Percentiles rank a stretch among this genome's conserved stretches.
Evolutionary conservation across 306 rosid genomes (phyloP).

Genomic region (Gynostemma pentaphyllum): DNA sequence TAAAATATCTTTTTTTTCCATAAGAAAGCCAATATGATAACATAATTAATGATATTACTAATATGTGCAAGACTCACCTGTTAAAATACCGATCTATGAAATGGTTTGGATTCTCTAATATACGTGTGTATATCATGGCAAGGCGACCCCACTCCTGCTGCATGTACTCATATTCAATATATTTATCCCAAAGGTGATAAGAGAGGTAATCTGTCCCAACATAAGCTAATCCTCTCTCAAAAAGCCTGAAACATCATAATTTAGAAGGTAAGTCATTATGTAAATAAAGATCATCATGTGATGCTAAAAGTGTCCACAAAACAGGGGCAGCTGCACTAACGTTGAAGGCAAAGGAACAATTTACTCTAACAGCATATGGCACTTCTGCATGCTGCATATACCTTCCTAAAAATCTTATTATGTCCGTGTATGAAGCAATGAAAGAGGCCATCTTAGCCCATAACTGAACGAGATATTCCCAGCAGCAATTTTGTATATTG

Average conservation of each 20-base stretch:
- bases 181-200: slow-evolving; percentile 91
- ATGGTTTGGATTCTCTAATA: slow-evolving; percentile 89
- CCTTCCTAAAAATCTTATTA: slow-evolving; percentile 95
- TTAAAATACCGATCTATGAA: slow-evolving; percentile 83
- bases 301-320: slow-evolving; percentile 39
- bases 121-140: slow-evolving; percentile 80
- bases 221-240: slow-evolving; percentile 88
- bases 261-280: slow-evolving; percentile 24
- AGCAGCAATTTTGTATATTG: slow-evolving; percentile 98
- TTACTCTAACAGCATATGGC: slow-evolving; percentile 87
- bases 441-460: slow-evolving; percentile 97
- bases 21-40: not conserved
- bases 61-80: slow-evolving; percentile 37
- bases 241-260: slow-evolving; percentile 63
- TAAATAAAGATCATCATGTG: slow-evolving; percentile 22
- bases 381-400: slow-evolving; percentile 98
- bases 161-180: slow-evolving; percentile 91
- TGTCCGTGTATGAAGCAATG: slow-evolving; percentile 94
- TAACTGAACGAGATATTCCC: slow-evolving; percentile 96
- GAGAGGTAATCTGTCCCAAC: slow-evolving; percentile 98
- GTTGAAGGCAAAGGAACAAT: slow-evolving; percentile 67
- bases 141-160: slow-evolving; percentile 96
- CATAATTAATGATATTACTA: not conserved
- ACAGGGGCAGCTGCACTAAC: slow-evolving; percentile 55
- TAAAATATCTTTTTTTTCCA: not conserved